Percentiles rank a stretch among this genome's conserved stretches.
phyloP scores from a whole-genome alignment of 306 rosid genomes.

The Cicer bijugum region DNA sequence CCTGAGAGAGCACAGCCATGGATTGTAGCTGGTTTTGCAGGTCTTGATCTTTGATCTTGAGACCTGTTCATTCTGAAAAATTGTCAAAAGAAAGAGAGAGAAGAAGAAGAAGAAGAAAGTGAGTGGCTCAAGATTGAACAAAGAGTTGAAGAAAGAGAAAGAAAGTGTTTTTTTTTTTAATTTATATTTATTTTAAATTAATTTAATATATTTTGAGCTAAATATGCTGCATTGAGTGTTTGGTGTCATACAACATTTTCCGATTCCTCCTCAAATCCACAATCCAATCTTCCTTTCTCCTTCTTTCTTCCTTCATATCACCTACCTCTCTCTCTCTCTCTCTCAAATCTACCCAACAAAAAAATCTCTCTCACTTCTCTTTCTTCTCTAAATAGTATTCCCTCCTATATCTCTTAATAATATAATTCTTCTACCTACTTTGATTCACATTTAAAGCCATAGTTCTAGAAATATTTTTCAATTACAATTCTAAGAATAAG shows the following conservation, averaged over 20 bases:
- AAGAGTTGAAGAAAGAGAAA: conserved; percentile 12
- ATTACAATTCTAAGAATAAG: too few species aligned
- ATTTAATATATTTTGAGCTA: not conserved
- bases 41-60: conserved; percentile 68
- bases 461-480: too few species aligned
- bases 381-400: not conserved
- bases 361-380: not conserved
- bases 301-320: not conserved
- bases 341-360: too few species aligned
- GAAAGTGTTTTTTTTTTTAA: not conserved
- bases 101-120: conserved; percentile 5
- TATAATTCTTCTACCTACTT: too few species aligned
- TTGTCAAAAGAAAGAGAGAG: conserved; percentile 17
- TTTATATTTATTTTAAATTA: too few species aligned
- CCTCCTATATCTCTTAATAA: not conserved
- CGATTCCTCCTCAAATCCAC: conserved; percentile 12
- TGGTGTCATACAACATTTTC: not conserved
- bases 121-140: not conserved
- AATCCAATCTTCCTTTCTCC: not conserved
- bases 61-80: conserved; percentile 63
- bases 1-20: conserved; percentile 80
- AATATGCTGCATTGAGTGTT: conserved; percentile 29
- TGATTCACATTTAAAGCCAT: too few species aligned
- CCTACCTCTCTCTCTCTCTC: not conserved
- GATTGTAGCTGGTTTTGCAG: conserved; percentile 74